Evolutionary conservation across 331 rosid genomes (phyloP), one percentile per base, ranked within the genome.

Genomic region (Cydonia oblonga): DNA sequence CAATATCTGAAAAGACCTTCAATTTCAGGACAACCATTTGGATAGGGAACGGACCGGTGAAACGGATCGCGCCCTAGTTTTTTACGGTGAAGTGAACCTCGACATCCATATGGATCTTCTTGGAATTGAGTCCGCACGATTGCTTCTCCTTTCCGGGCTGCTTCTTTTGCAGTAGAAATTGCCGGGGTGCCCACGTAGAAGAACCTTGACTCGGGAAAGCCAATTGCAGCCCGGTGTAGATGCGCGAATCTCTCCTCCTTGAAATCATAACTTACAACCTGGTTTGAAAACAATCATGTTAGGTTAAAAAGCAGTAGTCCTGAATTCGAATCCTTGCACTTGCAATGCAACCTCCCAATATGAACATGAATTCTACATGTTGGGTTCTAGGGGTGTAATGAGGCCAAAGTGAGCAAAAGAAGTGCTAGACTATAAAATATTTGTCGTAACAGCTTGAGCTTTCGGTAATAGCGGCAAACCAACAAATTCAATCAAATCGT

Each of bases 231-330:
- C 30, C 98, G 90, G 74, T 92, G 98, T 35, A 92, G 83, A 78
- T 80, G 80, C 0, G 85, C 87, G 80, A 92, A 92, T 76, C 97
- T 81, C 78, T 85, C 85, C 83, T 82, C 86, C 78, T 92, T 92
- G 75, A 92, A 92, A 86, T 92, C 96, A 32, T 89, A 92, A 69
- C 97, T 76, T 73, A 92, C 92, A 57, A 92, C 97, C 97, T 92
- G 85, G 72, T 69, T 74, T 63, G 32, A 60, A 71, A 25, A 76
- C 38, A 57, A 63, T 68, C 44, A 26, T 73, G 66, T 72, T 62
- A 78, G 73, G 73, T 35, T 78, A n/a, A 22, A 54, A 15, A 70
- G 40, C 22, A 26, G 23, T 22, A 29, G 5, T 26, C 22, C 40
- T 61, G 14, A 59, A 59, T 58, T 58, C 9, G n/a, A 58, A 25